Conservation (phyloP, 768 basidiomycete genomes). For the Leucosporidium creatinivorum region DNA sequence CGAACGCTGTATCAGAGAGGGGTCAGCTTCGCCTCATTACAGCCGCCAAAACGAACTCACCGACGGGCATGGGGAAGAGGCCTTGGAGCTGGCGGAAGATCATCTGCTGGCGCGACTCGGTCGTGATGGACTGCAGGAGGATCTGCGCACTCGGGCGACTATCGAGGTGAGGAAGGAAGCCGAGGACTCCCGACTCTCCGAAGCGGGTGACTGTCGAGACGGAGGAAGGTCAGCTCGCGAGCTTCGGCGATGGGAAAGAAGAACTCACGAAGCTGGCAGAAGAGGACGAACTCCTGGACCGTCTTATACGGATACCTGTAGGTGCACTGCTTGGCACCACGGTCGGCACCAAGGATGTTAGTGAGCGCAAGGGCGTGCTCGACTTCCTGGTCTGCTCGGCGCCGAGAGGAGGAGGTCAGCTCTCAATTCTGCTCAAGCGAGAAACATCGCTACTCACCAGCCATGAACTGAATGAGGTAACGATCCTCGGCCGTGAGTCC, state of each 20-base stretch:
- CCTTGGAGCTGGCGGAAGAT: constrained; percentile 59
- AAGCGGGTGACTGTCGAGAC: constrained; percentile 42
- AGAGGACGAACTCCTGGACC: constrained; percentile 55
- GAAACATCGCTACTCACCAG: constrained; percentile 16
- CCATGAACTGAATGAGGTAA: constrained; percentile 57
- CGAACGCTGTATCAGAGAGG: constrained; percentile 46
- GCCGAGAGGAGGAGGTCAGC: too few species aligned
- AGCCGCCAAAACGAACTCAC: neutral
- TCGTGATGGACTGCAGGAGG: constrained; percentile 54
- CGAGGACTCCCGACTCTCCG: constrained; percentile 51
- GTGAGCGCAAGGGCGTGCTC: constrained; percentile 51
- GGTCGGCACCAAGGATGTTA: constrained; percentile 32
- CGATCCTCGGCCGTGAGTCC: constrained; percentile 53
- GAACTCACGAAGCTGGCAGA: constrained; percentile 49
- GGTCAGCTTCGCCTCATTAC: neutral
- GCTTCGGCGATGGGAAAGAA: constrained; percentile 53
- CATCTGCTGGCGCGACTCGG: constrained; percentile 61
- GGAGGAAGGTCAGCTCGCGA: constrained; percentile 57
- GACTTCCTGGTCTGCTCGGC: constrained; percentile 50
- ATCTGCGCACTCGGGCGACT: constrained; percentile 52
- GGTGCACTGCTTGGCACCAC: constrained; percentile 52
- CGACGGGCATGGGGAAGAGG: constrained; percentile 55
- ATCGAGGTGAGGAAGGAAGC: constrained; percentile 60
- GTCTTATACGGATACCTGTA: constrained; percentile 53
- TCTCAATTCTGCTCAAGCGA: too few species aligned